Base-by-base conservation (phyloP, 495 filamentous ascomycete species). In the Penicillium waksmanii region DNA sequence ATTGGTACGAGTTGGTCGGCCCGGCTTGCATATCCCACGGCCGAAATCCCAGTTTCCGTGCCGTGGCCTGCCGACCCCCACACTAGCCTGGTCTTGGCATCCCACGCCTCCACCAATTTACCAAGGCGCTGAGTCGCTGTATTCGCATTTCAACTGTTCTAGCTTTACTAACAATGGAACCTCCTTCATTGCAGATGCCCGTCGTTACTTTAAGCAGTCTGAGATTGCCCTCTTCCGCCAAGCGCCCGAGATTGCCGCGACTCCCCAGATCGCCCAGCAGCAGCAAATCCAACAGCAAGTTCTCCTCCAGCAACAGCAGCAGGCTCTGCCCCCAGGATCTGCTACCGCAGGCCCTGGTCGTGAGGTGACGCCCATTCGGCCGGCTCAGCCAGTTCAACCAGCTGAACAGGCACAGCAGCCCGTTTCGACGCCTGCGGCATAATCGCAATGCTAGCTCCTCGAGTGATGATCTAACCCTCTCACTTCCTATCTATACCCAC, bases 201-300 rank as follows among this genome's bases (percentile, higher is more conserved):
- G 95, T 63, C 87, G 95, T 60, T 99, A 99, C 78, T 99, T 99
- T 81, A 99, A 99, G 72, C 95, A 99, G 76, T 96, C 92, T 53
- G 95, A 99, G 77, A 99, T 99, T 70, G 92, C 97, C 56, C 89
- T 99, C 48, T 97, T 90, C 80, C 89, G 96, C 55, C 95, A 97
- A 82, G 87, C 93, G 21, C 95, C 95, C 33, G 93, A 84, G 58
- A 78, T 79, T 61, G 75, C 78, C 55, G 61, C 70, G 31, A 80
- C 73, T 3, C 73, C 78, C 10, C 74, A 79, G 56, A 73, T 80
- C 50, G 78, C 78, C 19, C 73, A 74, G 48, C 78, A 80, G 62
- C 78, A 79, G 57, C 66, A 70, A 55, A 77, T 79, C 48, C 78
- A 80, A 54, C 70, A 78, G 47, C 75, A 79, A 63, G 71, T 74